phyloP scores from a whole-genome alignment of 768 basidiomycete genomes.

The Phallus indusiatus region DNA sequence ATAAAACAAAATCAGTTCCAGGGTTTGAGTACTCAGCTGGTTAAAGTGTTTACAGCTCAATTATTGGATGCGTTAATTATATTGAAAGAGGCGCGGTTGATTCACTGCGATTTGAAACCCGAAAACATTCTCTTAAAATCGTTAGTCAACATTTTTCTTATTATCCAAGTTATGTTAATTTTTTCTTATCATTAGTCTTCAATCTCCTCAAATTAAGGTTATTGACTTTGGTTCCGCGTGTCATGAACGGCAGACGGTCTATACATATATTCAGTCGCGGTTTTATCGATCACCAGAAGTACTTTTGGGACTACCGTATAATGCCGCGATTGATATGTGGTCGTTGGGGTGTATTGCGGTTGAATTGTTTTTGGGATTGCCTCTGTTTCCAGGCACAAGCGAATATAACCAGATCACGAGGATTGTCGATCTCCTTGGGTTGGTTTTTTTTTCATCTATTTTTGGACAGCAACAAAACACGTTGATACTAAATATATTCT shows the following conservation, averaged over 20 bases:
- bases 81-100: constrained; percentile 89
- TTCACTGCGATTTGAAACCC: constrained; percentile 98
- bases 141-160: constrained; percentile 35
- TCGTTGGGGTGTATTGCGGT: constrained; percentile 97
- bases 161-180: background rate
- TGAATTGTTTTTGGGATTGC: constrained; percentile 92
- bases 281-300: constrained; percentile 99
- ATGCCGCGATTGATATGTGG: constrained; percentile 98
- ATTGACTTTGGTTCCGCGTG: constrained; percentile 99
- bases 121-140: constrained; percentile 97
- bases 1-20: constrained; percentile 99
- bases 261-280: constrained; percentile 98
- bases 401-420: constrained; percentile 98
- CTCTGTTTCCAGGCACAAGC: constrained; percentile 96
- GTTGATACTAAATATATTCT: background rate
- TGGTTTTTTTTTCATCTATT: constrained; percentile 23
- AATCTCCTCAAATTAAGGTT: constrained; percentile 97
- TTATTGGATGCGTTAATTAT: constrained; percentile 86
- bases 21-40: constrained; percentile 90
- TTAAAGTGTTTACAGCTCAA: constrained; percentile 97
- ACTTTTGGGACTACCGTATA: constrained; percentile 88
- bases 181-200: constrained; percentile 45
- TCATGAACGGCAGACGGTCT: constrained; percentile 98
- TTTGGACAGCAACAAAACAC: background rate
- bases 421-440: constrained; percentile 99